Conservation (phyloP, 805 yeast species). For the Komagataella pastoris region DNA sequence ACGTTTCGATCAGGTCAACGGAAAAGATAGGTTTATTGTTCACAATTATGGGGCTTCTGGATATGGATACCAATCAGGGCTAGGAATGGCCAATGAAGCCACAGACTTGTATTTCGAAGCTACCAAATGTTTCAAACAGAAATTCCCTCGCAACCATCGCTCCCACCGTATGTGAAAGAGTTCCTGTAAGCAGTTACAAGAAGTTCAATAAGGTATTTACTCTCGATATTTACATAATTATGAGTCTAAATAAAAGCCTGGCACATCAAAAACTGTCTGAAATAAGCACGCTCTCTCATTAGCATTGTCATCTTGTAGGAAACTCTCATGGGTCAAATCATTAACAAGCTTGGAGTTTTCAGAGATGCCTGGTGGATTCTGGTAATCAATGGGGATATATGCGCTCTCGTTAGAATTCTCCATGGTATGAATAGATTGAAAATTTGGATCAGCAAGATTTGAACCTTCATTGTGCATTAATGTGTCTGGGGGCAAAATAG, state of each 20-base stretch:
- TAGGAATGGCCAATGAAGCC: conserved; percentile 42
- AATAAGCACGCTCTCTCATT: not conserved
- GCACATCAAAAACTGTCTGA: not conserved
- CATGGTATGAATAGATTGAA: not conserved
- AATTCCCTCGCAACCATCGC: too few relatives aligned
- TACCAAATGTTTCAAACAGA: not conserved
- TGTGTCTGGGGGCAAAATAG: not conserved
- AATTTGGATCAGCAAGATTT: not conserved
- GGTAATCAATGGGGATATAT: not conserved
- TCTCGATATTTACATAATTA: not conserved
- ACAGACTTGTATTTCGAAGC: not conserved
- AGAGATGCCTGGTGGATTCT: not conserved
- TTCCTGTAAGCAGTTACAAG: too few relatives aligned
- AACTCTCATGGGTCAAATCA: not conserved
- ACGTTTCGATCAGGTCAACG: conserved; percentile 22
- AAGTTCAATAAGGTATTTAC: too few relatives aligned
- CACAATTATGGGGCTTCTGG: conserved; percentile 69
- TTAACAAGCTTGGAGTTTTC: not conserved
- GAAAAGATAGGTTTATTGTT: conserved; percentile 21
- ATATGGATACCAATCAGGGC: conserved; percentile 54
- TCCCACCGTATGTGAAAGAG: not conserved
- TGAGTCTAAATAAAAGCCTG: not conserved
- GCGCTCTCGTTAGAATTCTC: not conserved
- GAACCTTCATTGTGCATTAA: not conserved
- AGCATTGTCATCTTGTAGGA: not conserved